Percentiles rank a stretch among this genome's conserved stretches.
Evolutionary conservation across 2,329 filamentous ascomycete species (phyloP).

Genomic region (Colletotrichum incanum): DNA sequence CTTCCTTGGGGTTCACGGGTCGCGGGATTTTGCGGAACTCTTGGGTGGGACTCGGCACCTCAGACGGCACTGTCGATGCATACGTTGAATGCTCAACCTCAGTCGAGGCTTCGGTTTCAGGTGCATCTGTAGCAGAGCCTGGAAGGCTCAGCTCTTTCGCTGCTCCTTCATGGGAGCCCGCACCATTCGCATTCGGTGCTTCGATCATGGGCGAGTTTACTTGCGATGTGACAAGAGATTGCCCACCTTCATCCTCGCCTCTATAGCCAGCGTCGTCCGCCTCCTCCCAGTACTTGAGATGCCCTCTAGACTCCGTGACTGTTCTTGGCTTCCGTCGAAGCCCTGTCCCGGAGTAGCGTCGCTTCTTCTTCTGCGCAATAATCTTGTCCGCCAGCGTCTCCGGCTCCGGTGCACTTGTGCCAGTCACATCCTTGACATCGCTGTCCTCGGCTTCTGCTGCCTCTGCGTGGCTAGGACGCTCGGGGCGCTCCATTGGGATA

Average conservation of each 20-base stretch:
- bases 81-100: slow-evolving; percentile 29
- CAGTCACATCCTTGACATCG: slow-evolving; percentile 70
- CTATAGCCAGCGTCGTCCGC: slow-evolving; percentile 88
- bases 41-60: slow-evolving; percentile 55
- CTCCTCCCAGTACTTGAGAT: slow-evolving; percentile 92
- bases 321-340: slow-evolving; percentile 82
- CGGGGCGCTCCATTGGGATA: slow-evolving; percentile 32
- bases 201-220: slow-evolving; percentile 42
- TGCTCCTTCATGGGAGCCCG: neutral
- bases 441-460: slow-evolving; percentile 50
- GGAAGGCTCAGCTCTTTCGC: slow-evolving; percentile 29
- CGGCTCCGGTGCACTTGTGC: slow-evolving; percentile 76
- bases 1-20: slow-evolving; percentile 84
- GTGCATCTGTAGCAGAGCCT: slow-evolving; percentile 13
- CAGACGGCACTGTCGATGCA: slow-evolving; percentile 49
- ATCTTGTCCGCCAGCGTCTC: slow-evolving; percentile 66
- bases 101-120: slow-evolving; percentile 19
- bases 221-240: slow-evolving; percentile 33
- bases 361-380: slow-evolving; percentile 64
- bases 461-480: slow-evolving; percentile 12
- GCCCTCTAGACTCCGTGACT: slow-evolving; percentile 79
- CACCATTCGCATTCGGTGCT: slow-evolving; percentile 32
- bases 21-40: slow-evolving; percentile 65
- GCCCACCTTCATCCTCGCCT: slow-evolving; percentile 71
- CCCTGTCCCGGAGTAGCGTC: slow-evolving; percentile 90